phyloP scores from a whole-genome alignment of 495 filamentous ascomycete species.

The Neurospora sp. region DNA sequence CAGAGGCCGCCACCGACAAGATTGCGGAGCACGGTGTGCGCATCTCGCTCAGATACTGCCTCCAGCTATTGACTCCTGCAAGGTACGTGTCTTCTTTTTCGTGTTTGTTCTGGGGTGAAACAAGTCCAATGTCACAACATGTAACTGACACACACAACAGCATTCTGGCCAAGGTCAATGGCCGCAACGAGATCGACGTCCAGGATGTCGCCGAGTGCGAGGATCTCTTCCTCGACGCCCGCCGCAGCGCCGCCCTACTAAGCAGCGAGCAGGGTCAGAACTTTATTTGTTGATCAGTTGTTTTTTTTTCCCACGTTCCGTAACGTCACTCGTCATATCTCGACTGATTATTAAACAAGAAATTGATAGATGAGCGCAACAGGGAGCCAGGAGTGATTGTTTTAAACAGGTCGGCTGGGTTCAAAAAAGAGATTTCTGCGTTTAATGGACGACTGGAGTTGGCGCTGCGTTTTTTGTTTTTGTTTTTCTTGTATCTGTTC shows the following conservation, averaged over 20 bases:
- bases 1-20: constrained; percentile 74
- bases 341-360: constrained; percentile 18
- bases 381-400: neutral
- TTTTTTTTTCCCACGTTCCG: constrained; percentile 1
- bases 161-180: constrained; percentile 52
- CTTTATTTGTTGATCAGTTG: constrained; percentile 44
- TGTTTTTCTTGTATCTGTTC: constrained; percentile 5
- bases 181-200: constrained; percentile 65
- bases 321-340: constrained; percentile 28
- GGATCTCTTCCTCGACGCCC: constrained; percentile 82
- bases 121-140: neutral
- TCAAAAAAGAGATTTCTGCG: constrained; percentile 19
- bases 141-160: constrained; percentile 21
- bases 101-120: neutral
- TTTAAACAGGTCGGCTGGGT: constrained; percentile 8
- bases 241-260: constrained; percentile 67
- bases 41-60: constrained; percentile 82
- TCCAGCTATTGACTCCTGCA: constrained; percentile 87
- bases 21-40: constrained; percentile 75
- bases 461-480: neutral
- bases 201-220: constrained; percentile 82
- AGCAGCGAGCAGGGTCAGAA: constrained; percentile 49
- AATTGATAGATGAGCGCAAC: constrained; percentile 20
- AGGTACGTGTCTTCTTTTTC: constrained; percentile 27
- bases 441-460: constrained; percentile 16